Evolutionary conservation across 352 stramenopile species (phyloP), one percentile per base, ranked within the genome.

Genomic region (Phytophthora rubi): DNA sequence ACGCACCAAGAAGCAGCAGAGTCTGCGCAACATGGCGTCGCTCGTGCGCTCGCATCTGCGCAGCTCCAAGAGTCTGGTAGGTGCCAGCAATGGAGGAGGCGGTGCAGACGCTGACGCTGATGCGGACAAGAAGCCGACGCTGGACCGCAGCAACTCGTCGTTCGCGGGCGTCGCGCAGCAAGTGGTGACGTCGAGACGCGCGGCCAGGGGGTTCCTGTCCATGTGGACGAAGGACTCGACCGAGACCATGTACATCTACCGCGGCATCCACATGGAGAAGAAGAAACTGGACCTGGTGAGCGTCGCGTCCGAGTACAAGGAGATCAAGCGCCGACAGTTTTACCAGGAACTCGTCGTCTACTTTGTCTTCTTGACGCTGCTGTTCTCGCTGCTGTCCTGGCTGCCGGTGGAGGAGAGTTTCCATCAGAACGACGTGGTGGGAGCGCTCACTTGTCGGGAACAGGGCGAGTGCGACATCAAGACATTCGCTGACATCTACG

Each of bases 341-440:
- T 96, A 96, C 82, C 85, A 96, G 64, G 89, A 96, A 56, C 76
- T 96, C 5, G 71, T 96, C 16, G 89, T 96, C 8, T 95, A 96
- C 73, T 68, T 93, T 53, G 71, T 92, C 0, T 95, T 96, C 42
- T 63, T 96, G 16, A 68, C 65, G 51, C 53, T 96, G 6, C 87
- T 96, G 62, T 94, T 96, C 61, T 90, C 85, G 44, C 67, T 94
- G 39, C 76, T 96, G 21, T 79, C 70, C 23, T 93, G 86, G 85
- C 73, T 96, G 10, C 89, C 89, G 0, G 87, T 96, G 35, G 76
- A 94, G 55, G 85, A 91, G 26, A 93, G 83, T 65, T 96, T 89
- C 66, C 76, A 95, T 52, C 89, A 96, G 55, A 95, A 94, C 62
- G 86, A 95, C 45, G 89, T 94, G 3, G 86, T 94, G 13, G 88